These are phyloP conservation scores for Penicillium polonicum DNA, from an alignment of 2,329 filamentous ascomycete genomes.

Conservation along the genomic window DNA sequence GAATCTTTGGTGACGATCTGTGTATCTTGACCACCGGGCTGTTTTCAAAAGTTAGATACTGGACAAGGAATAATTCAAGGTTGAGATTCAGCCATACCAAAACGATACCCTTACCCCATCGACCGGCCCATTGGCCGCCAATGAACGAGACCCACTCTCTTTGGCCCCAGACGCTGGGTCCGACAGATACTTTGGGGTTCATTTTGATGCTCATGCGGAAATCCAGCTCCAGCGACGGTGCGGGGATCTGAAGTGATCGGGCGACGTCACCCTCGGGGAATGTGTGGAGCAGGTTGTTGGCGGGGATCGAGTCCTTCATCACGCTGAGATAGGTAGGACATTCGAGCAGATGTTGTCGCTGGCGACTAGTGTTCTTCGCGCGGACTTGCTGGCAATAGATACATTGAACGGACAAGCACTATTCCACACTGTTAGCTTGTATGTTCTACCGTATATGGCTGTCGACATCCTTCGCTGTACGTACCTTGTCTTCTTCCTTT, in stretches of 20 bases:
- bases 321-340: constrained; percentile 52
- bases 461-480: constrained; percentile 16
- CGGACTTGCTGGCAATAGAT: constrained; percentile 53
- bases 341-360: constrained; percentile 51
- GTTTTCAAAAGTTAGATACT: constrained; percentile 1
- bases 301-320: constrained; percentile 54
- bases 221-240: constrained; percentile 50
- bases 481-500: constrained; percentile 49
- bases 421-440: constrained; percentile 9
- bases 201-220: constrained; percentile 55
- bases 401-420: constrained; percentile 52
- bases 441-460: neutral
- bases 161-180: constrained; percentile 49
- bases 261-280: constrained; percentile 52
- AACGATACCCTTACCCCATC: constrained; percentile 54
- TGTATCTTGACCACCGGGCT: constrained; percentile 53
- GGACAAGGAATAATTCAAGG: neutral
- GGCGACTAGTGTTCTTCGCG: constrained; percentile 52
- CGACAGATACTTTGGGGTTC: constrained; percentile 51
- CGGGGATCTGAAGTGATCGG: constrained; percentile 48
- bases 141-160: constrained; percentile 53
- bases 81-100: constrained; percentile 38
- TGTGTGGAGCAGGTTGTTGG: constrained; percentile 52
- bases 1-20: constrained; percentile 51
- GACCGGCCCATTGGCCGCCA: constrained; percentile 53